A percentile compares a stretch with the other conserved stretches of the same genome.
Evolutionary conservation across 352 stramenopile species (phyloP).

Genomic region (Elongisporangium prolatum): DNA sequence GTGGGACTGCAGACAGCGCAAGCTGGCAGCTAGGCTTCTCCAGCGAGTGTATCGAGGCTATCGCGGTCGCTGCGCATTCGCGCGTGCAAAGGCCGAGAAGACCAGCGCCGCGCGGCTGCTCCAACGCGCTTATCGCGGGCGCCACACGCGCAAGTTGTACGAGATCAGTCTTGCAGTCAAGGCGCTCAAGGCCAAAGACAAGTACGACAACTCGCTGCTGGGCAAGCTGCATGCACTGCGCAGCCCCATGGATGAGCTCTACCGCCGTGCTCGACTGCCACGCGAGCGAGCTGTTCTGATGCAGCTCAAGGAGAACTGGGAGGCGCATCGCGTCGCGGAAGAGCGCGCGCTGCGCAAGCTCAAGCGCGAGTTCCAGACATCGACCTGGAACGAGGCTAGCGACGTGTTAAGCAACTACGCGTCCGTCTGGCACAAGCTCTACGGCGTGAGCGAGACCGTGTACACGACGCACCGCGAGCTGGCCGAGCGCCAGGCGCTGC

Average conservation of each 20-base stretch:
- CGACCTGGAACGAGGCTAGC: conserved; percentile 21
- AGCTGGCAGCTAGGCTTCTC: conserved; percentile 14
- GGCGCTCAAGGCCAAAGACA: conserved; percentile 52
- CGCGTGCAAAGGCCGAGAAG: conserved; percentile 22
- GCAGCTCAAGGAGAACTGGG: conserved; percentile 42
- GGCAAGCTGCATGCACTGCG: conserved; percentile 44
- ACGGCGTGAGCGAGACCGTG: conserved; percentile 66
- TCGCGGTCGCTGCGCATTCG: conserved; percentile 21
- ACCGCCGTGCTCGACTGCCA: conserved; percentile 42
- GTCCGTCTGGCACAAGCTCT: conserved; percentile 38
- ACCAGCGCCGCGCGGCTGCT: conserved; percentile 28
- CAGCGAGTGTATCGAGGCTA: conserved; percentile 44
- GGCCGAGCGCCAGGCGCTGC: conserved; percentile 26
- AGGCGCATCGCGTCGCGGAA: conserved; percentile 32
- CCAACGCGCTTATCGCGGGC: conserved; percentile 41
- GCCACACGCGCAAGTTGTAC: conserved; percentile 38
- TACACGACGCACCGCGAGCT: conserved; percentile 53
- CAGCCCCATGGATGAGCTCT: conserved; percentile 66
- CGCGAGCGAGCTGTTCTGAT: conserved; percentile 38
- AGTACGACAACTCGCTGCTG: conserved; percentile 46
- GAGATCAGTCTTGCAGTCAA: conserved; percentile 49
- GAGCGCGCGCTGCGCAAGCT: conserved; percentile 48
- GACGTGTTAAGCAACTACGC: conserved; percentile 45
- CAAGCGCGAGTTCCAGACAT: conserved; percentile 20
- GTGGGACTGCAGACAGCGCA: neutral